Evolutionary conservation across 345 rosid genomes (phyloP).

Genomic region (Boechera retrofracta): DNA sequence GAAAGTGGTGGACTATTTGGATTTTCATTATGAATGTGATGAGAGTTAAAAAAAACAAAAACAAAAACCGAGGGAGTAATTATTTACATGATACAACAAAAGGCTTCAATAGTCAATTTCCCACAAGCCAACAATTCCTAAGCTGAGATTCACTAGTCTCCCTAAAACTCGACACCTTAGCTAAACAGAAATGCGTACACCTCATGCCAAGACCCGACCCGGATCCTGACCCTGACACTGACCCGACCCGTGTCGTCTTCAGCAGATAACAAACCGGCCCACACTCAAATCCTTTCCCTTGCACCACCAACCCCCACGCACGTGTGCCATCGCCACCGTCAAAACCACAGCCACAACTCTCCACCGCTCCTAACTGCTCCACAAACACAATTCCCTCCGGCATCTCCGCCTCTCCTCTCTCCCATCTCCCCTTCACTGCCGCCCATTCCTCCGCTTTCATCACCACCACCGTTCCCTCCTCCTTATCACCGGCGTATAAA

Average conservation of each 20-base stretch:
- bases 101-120: constrained; percentile 14
- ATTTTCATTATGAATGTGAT: no score
- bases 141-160: constrained; percentile 63
- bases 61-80: no score
- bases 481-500: constrained; percentile 26
- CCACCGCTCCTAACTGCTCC: constrained; percentile 38
- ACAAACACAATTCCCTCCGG: constrained; percentile 47
- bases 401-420: constrained; percentile 47
- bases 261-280: constrained; percentile 71
- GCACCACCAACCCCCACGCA: constrained; percentile 89
- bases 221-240: constrained; percentile 52
- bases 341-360: constrained; percentile 65
- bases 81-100: neutral
- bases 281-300: constrained; percentile 58
- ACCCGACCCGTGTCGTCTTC: constrained; percentile 63
- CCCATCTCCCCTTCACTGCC: constrained; percentile 41
- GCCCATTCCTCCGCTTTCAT: constrained; percentile 47
- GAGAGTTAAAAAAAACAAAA: no score
- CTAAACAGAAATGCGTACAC: constrained; percentile 75
- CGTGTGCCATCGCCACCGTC: constrained; percentile 45
- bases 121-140: constrained; percentile 65
- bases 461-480: constrained; percentile 41
- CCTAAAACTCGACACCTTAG: constrained; percentile 63
- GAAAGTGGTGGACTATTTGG: no score
- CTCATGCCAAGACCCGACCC: constrained; percentile 54